A percentile compares a stretch with the other conserved stretches of the same genome.
phyloP scores from a whole-genome alignment of 768 basidiomycete genomes.

The Termitomyces sp. region DNA sequence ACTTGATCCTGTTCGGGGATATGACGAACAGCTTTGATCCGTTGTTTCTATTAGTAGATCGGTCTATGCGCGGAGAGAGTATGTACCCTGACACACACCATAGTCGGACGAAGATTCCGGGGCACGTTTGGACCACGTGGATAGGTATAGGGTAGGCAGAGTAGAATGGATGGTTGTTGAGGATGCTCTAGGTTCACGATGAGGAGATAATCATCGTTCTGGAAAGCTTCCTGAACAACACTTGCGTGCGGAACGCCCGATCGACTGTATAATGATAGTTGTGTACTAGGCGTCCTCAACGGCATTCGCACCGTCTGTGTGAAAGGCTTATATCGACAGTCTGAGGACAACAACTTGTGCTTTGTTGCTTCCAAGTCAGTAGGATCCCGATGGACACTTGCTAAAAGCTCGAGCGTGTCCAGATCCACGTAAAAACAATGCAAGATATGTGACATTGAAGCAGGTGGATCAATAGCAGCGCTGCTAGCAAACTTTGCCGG shows the following conservation, averaged over 20 bases:
- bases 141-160: neutral
- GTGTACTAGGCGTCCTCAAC: neutral
- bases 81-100: neutral
- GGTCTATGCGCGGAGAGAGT: neutral
- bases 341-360: neutral
- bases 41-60: conserved; percentile 29
- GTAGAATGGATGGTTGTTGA: neutral
- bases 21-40: conserved; percentile 45
- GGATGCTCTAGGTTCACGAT: neutral
- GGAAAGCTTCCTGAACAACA: neutral
- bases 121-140: too few relatives aligned
- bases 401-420: conserved; percentile 35
- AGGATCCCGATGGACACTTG: conserved; percentile 7
- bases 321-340: neutral
- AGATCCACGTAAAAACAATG: conserved; percentile 35
- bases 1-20: conserved; percentile 48
- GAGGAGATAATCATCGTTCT: neutral
- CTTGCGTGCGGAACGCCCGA: neutral
- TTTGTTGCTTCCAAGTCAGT: neutral
- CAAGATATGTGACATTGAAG: conserved; percentile 41
- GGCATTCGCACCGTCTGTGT: neutral
- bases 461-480: conserved; percentile 35
- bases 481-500: conserved; percentile 30
- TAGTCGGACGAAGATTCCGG: too few relatives aligned
- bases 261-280: neutral